Percentiles rank a stretch among this genome's conserved stretches.
These are phyloP conservation scores for Cyclotella sp. DNA, from an alignment of 108 stramenopile species.

Conservation along the genomic window DNA sequence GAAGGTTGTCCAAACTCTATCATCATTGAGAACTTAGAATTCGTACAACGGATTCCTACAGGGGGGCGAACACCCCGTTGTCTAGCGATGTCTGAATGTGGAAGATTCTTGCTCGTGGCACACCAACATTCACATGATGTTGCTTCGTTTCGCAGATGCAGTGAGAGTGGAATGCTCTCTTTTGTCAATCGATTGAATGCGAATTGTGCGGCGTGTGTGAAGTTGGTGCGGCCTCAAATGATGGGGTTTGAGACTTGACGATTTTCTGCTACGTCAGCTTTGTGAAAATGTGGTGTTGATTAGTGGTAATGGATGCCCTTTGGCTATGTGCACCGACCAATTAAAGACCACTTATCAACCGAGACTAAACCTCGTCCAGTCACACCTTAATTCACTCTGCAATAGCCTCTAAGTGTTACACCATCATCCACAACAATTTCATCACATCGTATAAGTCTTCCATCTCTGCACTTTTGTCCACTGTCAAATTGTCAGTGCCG, in stretches of 20 bases:
- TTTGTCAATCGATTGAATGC: slow-evolving; percentile 36
- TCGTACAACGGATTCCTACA: slow-evolving; percentile 38
- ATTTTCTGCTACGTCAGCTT: too few species aligned
- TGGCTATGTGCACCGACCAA: too few species aligned
- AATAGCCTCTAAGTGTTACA: too few species aligned
- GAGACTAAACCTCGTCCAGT: too few species aligned
- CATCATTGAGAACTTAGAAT: slow-evolving; percentile 2
- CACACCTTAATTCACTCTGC: too few species aligned
- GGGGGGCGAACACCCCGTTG: slow-evolving; percentile 43
- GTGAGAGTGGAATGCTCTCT: slow-evolving; percentile 16
- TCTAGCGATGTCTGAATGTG: slow-evolving; percentile 46
- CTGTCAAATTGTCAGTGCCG: too few species aligned
- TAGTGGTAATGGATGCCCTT: too few species aligned
- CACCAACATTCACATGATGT: slow-evolving; percentile 57
- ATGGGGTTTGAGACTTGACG: not conserved
- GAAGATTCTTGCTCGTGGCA: slow-evolving; percentile 45
- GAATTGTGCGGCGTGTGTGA: slow-evolving; percentile 46
- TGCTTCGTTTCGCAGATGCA: slow-evolving; percentile 35
- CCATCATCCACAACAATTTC: too few species aligned
- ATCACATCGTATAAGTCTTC: too few species aligned
- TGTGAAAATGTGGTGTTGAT: too few species aligned
- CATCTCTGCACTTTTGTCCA: too few species aligned
- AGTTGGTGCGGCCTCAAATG: slow-evolving; percentile 34
- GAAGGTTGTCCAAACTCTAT: slow-evolving; percentile 7
- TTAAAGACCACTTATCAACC: too few species aligned